A percentile compares a stretch with the other conserved stretches of the same genome.
Evolutionary conservation across 495 filamentous ascomycete species (phyloP).

Genomic region (Tuber magnatum): DNA sequence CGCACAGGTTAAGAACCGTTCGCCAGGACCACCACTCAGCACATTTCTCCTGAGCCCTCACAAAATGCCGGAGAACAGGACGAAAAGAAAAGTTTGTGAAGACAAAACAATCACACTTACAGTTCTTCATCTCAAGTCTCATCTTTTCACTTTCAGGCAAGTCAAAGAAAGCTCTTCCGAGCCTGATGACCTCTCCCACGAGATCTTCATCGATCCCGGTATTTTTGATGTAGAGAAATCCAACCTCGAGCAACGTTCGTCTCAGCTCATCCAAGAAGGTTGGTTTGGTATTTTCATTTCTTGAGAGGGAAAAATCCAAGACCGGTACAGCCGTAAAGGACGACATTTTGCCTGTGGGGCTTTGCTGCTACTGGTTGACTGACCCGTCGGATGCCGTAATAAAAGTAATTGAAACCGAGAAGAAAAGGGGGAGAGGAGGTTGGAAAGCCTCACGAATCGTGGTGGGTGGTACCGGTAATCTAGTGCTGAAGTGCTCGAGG

Average conservation of each 20-base stretch:
- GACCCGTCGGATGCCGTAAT: neutral
- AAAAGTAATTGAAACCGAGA: constrained; percentile 5
- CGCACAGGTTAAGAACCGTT: neutral
- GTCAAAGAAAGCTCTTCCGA: constrained; percentile 71
- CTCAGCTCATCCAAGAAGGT: constrained; percentile 65
- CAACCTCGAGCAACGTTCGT: constrained; percentile 77
- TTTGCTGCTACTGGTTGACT: neutral
- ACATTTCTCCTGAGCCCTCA: neutral
- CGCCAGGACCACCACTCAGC: neutral
- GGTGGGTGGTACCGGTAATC: constrained; percentile 1
- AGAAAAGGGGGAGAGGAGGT: constrained; percentile 7
- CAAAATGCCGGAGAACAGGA: neutral
- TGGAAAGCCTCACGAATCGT: neutral
- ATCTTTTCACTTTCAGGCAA: constrained; percentile 72
- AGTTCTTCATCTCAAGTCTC: constrained; percentile 39
- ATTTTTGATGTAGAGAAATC: constrained; percentile 87
- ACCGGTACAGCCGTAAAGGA: constrained; percentile 74
- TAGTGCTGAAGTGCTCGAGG: neutral
- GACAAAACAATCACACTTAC: constrained; percentile 13
- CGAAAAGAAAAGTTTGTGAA: neutral
- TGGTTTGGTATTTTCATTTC: constrained; percentile 61
- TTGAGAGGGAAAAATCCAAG: constrained; percentile 64
- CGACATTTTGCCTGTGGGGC: constrained; percentile 21
- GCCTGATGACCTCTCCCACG: constrained; percentile 58
- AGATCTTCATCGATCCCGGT: constrained; percentile 64